phyloP scores from a whole-genome alignment of 768 basidiomycete species.

The Lentinula raphanica region DNA sequence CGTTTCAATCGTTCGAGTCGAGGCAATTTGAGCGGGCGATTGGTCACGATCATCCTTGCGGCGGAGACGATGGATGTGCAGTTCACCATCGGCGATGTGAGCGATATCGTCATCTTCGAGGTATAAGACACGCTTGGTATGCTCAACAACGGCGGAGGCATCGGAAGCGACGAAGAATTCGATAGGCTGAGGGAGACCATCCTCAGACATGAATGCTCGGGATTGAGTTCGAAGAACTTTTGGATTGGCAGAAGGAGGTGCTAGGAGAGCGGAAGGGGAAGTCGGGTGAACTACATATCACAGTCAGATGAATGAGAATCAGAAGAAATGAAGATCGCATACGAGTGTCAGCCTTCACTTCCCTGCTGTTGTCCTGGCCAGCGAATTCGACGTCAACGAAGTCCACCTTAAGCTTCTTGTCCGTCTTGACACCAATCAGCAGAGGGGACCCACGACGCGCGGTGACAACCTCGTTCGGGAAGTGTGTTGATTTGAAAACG shows the following conservation, averaged over 20 bases:
- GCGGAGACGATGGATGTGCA: slow-evolving; percentile 97
- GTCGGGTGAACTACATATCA: slow-evolving; percentile 35
- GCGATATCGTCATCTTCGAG: slow-evolving; percentile 99
- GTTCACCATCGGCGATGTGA: slow-evolving; percentile 93
- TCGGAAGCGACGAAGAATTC: slow-evolving; percentile 99
- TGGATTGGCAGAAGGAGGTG: slow-evolving; percentile 56
- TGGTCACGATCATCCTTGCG: slow-evolving; percentile 71
- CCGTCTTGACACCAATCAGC: slow-evolving; percentile 97
- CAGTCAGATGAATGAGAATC: background rate
- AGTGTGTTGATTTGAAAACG: slow-evolving; percentile 96
- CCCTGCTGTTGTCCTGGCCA: slow-evolving; percentile 58
- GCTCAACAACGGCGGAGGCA: slow-evolving; percentile 92
- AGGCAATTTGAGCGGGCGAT: slow-evolving; percentile 52
- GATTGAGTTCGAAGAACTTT: slow-evolving; percentile 93
- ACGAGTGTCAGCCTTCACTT: slow-evolving; percentile 35
- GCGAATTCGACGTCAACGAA: slow-evolving; percentile 98
- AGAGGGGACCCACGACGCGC: slow-evolving; percentile 97
- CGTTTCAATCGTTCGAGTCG: slow-evolving; percentile 94
- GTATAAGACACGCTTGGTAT: slow-evolving; percentile 98
- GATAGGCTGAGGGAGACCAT: slow-evolving; percentile 97
- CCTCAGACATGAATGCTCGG: slow-evolving; percentile 96
- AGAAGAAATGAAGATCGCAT: slow-evolving; percentile 19
- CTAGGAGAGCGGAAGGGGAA: slow-evolving; percentile 57
- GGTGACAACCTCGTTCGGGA: slow-evolving; percentile 92
- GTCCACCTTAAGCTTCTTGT: slow-evolving; percentile 99